Conservation (phyloP, 2,329 filamentous ascomycete genomes). For the Shiraia sp. region DNA sequence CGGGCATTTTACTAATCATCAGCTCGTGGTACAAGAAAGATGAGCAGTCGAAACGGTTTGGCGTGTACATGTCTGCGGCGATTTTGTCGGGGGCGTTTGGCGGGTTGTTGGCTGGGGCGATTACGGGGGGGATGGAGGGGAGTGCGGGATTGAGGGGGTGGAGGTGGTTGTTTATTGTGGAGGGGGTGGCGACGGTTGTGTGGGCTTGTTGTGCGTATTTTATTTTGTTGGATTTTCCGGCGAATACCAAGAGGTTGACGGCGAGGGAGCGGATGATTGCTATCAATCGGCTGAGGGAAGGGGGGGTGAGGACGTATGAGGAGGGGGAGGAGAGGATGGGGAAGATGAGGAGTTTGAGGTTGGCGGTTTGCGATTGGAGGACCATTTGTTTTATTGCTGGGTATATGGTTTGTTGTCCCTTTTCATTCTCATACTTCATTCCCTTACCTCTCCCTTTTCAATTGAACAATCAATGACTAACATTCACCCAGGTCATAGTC, state of each 20-base stretch:
- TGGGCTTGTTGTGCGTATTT: slow-evolving; percentile 50
- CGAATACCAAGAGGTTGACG: slow-evolving; percentile 49
- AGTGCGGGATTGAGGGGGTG: slow-evolving; percentile 53
- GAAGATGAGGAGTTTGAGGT: slow-evolving; percentile 44
- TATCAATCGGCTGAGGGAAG: slow-evolving; percentile 50
- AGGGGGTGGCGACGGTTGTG: slow-evolving; percentile 51
- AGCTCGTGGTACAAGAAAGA: slow-evolving; percentile 64
- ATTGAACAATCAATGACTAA: slow-evolving; percentile 13
- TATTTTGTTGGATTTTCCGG: slow-evolving; percentile 56
- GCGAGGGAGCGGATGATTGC: slow-evolving; percentile 50
- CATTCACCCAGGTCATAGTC: slow-evolving; percentile 42
- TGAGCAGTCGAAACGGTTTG: slow-evolving; percentile 62
- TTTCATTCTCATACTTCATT: not conserved
- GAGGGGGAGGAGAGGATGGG: slow-evolving; percentile 37
- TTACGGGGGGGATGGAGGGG: slow-evolving; percentile 53
- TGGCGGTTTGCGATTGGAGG: slow-evolving; percentile 51
- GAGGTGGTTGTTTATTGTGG: slow-evolving; percentile 57
- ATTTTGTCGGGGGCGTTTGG: slow-evolving; percentile 61
- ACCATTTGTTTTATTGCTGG: slow-evolving; percentile 55
- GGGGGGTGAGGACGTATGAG: slow-evolving; percentile 44
- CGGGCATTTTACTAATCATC: slow-evolving; percentile 59
- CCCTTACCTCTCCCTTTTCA: slow-evolving; percentile 8
- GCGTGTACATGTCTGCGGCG: slow-evolving; percentile 62
- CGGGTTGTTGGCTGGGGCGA: slow-evolving; percentile 55
- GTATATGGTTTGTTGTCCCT: slow-evolving; percentile 49